Evolutionary conservation across 495 filamentous ascomycete genomes (phyloP).

Genomic region (Viridothelium virens): DNA sequence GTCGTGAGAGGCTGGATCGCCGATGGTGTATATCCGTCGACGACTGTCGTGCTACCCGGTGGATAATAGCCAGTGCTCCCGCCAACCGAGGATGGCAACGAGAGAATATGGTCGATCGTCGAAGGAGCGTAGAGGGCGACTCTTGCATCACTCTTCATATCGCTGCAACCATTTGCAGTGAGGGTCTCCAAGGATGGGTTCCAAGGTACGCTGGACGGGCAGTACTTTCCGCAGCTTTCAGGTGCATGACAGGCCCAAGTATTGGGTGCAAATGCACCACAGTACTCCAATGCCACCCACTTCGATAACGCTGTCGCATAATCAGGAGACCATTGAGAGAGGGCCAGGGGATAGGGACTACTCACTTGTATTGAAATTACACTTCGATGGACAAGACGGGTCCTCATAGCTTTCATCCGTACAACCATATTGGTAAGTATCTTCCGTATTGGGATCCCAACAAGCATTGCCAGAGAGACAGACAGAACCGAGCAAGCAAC

Average conservation of each 20-base stretch:
- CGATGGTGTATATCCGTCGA: slow-evolving; percentile 13
- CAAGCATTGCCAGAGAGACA: slow-evolving; percentile 21
- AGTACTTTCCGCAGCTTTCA: slow-evolving; percentile 19
- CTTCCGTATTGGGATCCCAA: slow-evolving; percentile 16
- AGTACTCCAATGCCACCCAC: slow-evolving; percentile 17
- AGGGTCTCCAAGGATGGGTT: not conserved
- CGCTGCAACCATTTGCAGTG: slow-evolving; percentile 15
- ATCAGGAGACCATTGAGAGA: not conserved
- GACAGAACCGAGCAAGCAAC: slow-evolving; percentile 17
- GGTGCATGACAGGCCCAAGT: slow-evolving; percentile 19
- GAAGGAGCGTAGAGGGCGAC: slow-evolving; percentile 20
- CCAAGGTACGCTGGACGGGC: slow-evolving; percentile 11
- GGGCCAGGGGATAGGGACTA: not conserved
- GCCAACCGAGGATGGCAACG: slow-evolving; percentile 12
- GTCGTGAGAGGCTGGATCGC: slow-evolving; percentile 9
- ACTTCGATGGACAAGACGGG: slow-evolving; percentile 17
- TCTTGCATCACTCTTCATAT: slow-evolving; percentile 18
- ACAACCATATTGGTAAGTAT: slow-evolving; percentile 20
- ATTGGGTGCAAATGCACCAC: slow-evolving; percentile 8
- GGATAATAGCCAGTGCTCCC: slow-evolving; percentile 15
- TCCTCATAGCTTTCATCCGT: slow-evolving; percentile 19
- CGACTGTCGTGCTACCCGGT: slow-evolving; percentile 9
- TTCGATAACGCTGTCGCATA: slow-evolving; percentile 12
- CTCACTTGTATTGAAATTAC: slow-evolving; percentile 19
- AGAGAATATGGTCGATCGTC: slow-evolving; percentile 11